Percentiles rank a stretch among this genome's conserved stretches.
phyloP scores from a whole-genome alignment of 148 eudicot genomes.

The Selenicereus undatus region DNA sequence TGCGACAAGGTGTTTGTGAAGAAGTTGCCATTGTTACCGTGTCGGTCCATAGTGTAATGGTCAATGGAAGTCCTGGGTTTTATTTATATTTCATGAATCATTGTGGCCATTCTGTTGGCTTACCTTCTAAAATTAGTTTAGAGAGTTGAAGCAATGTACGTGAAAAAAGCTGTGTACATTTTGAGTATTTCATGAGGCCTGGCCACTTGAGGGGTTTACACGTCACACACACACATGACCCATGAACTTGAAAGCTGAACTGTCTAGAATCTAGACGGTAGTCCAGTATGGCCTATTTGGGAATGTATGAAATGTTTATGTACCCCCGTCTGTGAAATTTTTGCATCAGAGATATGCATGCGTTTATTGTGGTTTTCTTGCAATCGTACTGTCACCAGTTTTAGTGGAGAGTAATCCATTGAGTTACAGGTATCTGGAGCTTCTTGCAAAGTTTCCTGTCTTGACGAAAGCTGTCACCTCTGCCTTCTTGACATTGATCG shows the following conservation, averaged over 20 bases:
- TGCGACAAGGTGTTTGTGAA: neutral
- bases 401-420: constrained; percentile 8
- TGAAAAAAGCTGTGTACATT: neutral
- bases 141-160: no score
- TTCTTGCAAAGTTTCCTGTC: constrained; percentile 70
- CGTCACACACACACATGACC: no score
- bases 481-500: constrained; percentile 67
- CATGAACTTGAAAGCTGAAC: no score
- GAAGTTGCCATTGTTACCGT: neutral
- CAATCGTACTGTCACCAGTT: neutral
- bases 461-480: constrained; percentile 82
- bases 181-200: neutral
- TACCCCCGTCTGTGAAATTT: neutral
- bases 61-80: neutral
- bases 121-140: neutral
- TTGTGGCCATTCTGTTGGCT: neutral
- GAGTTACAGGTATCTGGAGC: constrained; percentile 69
- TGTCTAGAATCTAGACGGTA: neutral
- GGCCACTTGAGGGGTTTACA: neutral
- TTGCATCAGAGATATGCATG: neutral
- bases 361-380: neutral
- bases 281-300: neutral
- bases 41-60: neutral
- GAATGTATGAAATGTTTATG: neutral
- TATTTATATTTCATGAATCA: neutral